Percentiles rank a stretch among this genome's conserved stretches.
Conservation (phyloP, 148 eudicot species). For the Tetragonia tetragonoides region DNA sequence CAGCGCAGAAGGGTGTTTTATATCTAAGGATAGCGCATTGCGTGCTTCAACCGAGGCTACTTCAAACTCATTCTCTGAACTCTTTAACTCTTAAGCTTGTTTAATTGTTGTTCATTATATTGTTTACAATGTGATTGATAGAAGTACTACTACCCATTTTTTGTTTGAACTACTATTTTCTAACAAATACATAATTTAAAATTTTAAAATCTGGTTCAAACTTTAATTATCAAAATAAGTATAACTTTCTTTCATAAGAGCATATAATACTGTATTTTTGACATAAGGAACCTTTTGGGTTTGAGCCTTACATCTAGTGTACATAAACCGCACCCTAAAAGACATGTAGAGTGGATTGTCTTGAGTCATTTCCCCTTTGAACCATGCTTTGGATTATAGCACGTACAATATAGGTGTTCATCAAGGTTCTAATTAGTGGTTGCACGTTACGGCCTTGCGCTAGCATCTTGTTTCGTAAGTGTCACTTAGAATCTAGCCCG, state of each 20-base stretch:
- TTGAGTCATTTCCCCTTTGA: background rate
- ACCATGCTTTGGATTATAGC: background rate
- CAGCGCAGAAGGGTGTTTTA: background rate
- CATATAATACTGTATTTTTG: background rate
- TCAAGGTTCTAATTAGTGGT: background rate
- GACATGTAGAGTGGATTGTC: background rate
- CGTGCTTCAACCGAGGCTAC: background rate
- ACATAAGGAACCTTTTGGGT: too few relatives aligned
- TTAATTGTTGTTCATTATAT: too few relatives aligned
- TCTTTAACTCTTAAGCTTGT: too few relatives aligned
- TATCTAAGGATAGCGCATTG: background rate
- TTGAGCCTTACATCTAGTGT: constrained; percentile 6
- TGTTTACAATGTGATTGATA: too few relatives aligned
- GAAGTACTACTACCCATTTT: too few relatives aligned
- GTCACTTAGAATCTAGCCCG: background rate
- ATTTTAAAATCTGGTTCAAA: too few relatives aligned
- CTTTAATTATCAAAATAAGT: too few relatives aligned
- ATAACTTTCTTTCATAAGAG: background rate
- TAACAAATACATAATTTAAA: too few relatives aligned
- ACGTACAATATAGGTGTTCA: background rate
- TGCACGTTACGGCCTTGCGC: constrained; percentile 9
- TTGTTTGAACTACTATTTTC: background rate
- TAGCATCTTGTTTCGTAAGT: background rate
- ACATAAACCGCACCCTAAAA: background rate
- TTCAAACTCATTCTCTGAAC: background rate